These are phyloP conservation scores for Jackrogersella minutella DNA, from an alignment of 495 filamentous ascomycete species.

Conservation along the genomic window DNA sequence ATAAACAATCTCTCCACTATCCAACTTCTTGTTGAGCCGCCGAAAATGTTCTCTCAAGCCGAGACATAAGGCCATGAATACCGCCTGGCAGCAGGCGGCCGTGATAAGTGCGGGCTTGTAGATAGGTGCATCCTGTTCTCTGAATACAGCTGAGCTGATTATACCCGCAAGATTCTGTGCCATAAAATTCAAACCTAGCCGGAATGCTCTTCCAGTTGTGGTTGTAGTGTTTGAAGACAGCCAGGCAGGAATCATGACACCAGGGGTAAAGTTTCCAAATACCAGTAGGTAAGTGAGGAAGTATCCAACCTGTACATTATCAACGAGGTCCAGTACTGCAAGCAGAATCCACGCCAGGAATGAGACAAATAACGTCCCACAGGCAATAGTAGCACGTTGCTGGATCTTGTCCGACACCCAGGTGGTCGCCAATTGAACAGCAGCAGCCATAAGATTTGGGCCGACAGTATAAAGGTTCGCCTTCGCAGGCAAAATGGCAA, in stretches of 20 bases:
- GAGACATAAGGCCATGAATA: conserved; percentile 13
- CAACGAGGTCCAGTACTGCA: conserved; percentile 23
- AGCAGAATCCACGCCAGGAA: conserved; percentile 50
- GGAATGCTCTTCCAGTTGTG: conserved; percentile 20
- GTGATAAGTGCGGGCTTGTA: conserved; percentile 26
- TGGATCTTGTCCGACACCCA: conserved; percentile 56
- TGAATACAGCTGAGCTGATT: conserved; percentile 19
- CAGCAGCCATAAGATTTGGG: conserved; percentile 54
- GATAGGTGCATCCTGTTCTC: conserved; percentile 20
- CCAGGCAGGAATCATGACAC: conserved; percentile 24
- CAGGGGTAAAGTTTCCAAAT: conserved; percentile 20
- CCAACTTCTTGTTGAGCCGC: conserved; percentile 19
- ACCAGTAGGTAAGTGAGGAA: conserved; percentile 33
- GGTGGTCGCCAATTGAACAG: conserved; percentile 50
- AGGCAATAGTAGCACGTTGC: conserved; percentile 57
- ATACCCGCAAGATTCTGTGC: conserved; percentile 28
- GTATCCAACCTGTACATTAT: conserved; percentile 22
- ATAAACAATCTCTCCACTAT: conserved; percentile 9
- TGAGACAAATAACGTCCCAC: conserved; percentile 56
- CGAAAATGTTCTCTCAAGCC: conserved; percentile 19
- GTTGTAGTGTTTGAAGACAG: conserved; percentile 20
- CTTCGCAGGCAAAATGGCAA: conserved; percentile 53
- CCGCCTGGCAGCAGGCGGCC: conserved; percentile 21
- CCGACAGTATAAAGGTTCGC: conserved; percentile 66
- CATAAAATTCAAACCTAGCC: conserved; percentile 30